A percentile compares a stretch with the other conserved stretches of the same genome.
Conservation (phyloP, 768 basidiomycete genomes). For the Mycena pura region DNA sequence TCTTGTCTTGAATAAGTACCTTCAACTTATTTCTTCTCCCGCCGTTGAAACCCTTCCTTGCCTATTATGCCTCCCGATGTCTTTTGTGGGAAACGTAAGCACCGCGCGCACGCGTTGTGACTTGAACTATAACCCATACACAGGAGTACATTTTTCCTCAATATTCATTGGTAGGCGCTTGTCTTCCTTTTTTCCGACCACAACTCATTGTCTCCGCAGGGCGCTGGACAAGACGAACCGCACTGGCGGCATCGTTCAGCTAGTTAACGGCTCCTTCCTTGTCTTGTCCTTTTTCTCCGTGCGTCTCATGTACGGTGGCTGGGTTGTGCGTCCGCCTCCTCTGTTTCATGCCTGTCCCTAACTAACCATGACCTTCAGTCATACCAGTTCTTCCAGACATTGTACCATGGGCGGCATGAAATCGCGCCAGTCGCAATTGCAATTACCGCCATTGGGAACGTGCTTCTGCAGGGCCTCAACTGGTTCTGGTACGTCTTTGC, state of each 20-base stretch:
- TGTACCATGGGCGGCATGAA: conserved; percentile 59
- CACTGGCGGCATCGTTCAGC: conserved; percentile 71
- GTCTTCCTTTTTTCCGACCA: neutral
- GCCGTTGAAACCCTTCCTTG: conserved; percentile 72
- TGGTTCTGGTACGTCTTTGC: conserved; percentile 69
- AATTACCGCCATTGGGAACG: conserved; percentile 64
- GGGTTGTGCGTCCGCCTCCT: conserved; percentile 35
- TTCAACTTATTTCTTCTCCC: neutral
- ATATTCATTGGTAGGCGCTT: conserved; percentile 75
- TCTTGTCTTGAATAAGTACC: conserved; percentile 7
- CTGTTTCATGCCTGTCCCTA: neutral
- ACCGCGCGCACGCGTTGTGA: neutral
- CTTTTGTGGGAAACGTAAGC: conserved; percentile 82
- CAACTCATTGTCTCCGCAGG: conserved; percentile 43
- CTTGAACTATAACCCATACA: conserved; percentile 2
- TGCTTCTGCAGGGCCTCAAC: conserved; percentile 75
- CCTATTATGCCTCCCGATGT: conserved; percentile 80
- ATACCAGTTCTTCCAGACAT: conserved; percentile 65
- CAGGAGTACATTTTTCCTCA: conserved; percentile 86
- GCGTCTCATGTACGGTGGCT: conserved; percentile 75
- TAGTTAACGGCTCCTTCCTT: conserved; percentile 75
- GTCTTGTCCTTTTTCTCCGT: conserved; percentile 72
- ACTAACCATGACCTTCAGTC: conserved; percentile 50
- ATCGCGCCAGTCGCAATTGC: conserved; percentile 58
- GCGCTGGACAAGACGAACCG: conserved; percentile 79